These are phyloP conservation scores for Xylaria flabelliformis DNA, from an alignment of 495 filamentous ascomycete species.

Conservation along the genomic window DNA sequence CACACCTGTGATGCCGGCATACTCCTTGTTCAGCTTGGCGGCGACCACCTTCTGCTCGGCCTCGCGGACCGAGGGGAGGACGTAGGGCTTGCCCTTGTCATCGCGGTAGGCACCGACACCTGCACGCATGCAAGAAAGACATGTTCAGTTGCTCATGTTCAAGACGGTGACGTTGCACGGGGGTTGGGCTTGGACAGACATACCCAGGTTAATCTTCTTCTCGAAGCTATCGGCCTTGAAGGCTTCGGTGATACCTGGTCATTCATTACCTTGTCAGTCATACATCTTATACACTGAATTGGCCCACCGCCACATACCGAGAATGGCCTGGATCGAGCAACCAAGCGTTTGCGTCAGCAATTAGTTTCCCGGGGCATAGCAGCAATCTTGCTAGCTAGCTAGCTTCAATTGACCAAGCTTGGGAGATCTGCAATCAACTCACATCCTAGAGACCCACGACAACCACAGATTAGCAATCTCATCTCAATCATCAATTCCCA, in stretches of 20 bases:
- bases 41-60: constrained; percentile 88
- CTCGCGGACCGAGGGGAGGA: constrained; percentile 88
- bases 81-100: constrained; percentile 95
- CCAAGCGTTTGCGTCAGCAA: constrained; percentile 29
- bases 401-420: not conserved
- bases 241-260: constrained; percentile 89
- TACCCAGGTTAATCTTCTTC: constrained; percentile 97
- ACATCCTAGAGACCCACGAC: constrained; percentile 60
- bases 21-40: constrained; percentile 88
- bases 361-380: not conserved
- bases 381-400: not conserved
- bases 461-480: constrained; percentile 41
- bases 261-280: constrained; percentile 5
- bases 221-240: constrained; percentile 94
- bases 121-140: constrained; percentile 35
- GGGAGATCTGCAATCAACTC: constrained; percentile 44
- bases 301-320: constrained; percentile 59
- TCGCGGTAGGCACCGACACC: constrained; percentile 87
- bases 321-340: constrained; percentile 68
- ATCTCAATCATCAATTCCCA: constrained; percentile 35
- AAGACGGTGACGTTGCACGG: not conserved
- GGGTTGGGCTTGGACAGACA: constrained; percentile 42
- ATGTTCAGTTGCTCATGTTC: constrained; percentile 34
- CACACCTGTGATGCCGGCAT: constrained; percentile 95
- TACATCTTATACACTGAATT: not conserved